Base-by-base conservation (phyloP, 495 filamentous ascomycete species). In the Parathielavia appendiculata region DNA sequence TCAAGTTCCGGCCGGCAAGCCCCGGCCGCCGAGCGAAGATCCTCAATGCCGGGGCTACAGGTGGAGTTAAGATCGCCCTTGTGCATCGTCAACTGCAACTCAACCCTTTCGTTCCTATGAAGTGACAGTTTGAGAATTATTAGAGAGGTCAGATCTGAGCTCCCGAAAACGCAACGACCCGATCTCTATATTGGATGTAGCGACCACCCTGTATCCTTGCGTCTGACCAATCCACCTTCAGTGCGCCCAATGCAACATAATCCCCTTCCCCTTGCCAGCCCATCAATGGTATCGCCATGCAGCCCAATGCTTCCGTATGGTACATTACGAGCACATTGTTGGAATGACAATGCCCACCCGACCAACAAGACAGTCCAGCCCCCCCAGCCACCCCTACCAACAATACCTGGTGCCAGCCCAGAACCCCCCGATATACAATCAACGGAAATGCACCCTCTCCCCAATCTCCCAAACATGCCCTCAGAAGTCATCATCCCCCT, bases 251-350 rank as follows among this genome's bases (percentile, higher is more conserved):
- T 16, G 12, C 16, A 5, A 4, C 45, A 30, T 5, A 0, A 23
- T 14, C 43, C 43, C 45, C 9, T 16, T 16, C 45, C 45, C 23
- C n/a, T 22, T 45, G 30, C 47, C 47, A 49, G 12, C 30, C 16
- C 46, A 7, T 4, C 26, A 52, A 26, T 40, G 50, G 50, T 52
- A 52, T 52, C 47, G 9, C 47, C 16, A 49, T 49, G 47, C 47
- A 49, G 47, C 30, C 47, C 50, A 19, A 14, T 52, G 5, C 45
- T 10, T 17, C 22, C 22, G 8, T 12, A 49, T 49, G 43, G 30
- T 49, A 49, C 47, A 49, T 26, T 8, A 6, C 9, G 1, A 51
- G 16, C 30, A 47, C 44, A 41, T 16, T 13, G 11, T 11, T 23
- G 12, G 10, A 23, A 9, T 13, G 45, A 30, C 5, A 48, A 4